Base-by-base conservation (phyloP, 441 rosid species). In the Flueggea neowawraea region DNA sequence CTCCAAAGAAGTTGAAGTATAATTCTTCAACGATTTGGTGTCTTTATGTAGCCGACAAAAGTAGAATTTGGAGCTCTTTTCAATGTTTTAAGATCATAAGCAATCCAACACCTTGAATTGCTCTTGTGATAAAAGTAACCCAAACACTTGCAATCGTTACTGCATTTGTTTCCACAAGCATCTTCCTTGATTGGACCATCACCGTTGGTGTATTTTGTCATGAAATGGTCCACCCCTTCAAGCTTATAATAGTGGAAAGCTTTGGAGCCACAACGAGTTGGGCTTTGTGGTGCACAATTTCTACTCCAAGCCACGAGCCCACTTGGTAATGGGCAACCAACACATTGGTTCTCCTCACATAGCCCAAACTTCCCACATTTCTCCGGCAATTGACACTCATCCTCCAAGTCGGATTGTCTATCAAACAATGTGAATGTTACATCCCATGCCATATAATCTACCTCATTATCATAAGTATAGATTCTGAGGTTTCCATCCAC, bases 191-290 rank as follows among this genome's bases (percentile, higher is more conserved):
- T 16, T 2, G 82, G 67, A 41, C 72, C 70, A 2, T 70, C 65
- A 3, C 91, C 91, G 8, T 63, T 70, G 10, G 80, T 85, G 52
- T 78, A 83, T 67, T 78, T 85, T 43, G 81, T 75, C 78, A 73
- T 60, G 61, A 73, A 86, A 69, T 88, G 84, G 54, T 84, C 87
- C 22, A 84, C 89, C 50, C 87, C 91, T 56, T 78, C 78, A 12
- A 88, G 16, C 31, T 86, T 80, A 55, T 75, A 76, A 64, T 80
- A 79, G 17, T 60, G 65, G 53, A 80, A 74, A 45, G 73, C 73
- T 41, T 65, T 75, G 1, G 70, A 8, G 4, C 55, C 61, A 14
- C 67, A 58, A 4, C 16, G 17, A 12, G 17, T 12, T 12, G 28
- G 31, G 43, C 68, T 80, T 17, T 75, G 41, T 0, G 74, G 61